Base-by-base conservation (phyloP, 768 basidiomycete species). In the Tulasnella sp. region DNA sequence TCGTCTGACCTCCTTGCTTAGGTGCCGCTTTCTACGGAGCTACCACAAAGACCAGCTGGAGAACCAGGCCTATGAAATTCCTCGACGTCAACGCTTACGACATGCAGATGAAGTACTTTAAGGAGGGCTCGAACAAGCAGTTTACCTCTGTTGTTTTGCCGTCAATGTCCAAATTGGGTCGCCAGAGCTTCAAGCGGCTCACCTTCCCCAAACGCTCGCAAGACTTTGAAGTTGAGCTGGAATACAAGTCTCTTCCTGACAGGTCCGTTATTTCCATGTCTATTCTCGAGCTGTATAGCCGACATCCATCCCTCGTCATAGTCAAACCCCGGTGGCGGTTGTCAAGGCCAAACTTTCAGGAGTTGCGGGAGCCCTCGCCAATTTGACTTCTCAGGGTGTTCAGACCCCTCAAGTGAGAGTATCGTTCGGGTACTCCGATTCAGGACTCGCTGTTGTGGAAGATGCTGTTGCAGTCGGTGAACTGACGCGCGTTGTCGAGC, bases 11-110 rank as follows among this genome's bases (percentile, higher is more conserved):
- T 40, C 34, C 34, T n/a, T 64, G 8, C 12, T 14, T 77, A 88
- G 91, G 93, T 64, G 96, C 97, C 34, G 97, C 94, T 0, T 92
- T 98, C 75, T 92, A 97, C 82, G 98, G 97, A 24, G 97, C 98
- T 4, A 89, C 91, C 34, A 89, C 97, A 40, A 96, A 93, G 83
- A 89, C 93, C 58, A 95, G 95, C 84, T 99, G 98, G 90, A 46
- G 40, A 3, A 98, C 98, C 75, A 99, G 99, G 87, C 92, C 93
- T 83, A 93, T 98, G 85, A 94, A 95, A 81, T 89, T 98, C 42
- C 86, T 89, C 6, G 98, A 99, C 85, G 89, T 94, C 80, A 86
- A 86, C 22, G 87, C 89, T 4, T 91, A 94, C 83, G 94, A 96
- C 83, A 88, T 98, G 79, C 93, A 95, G 85, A 90, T 92, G 9